These are phyloP conservation scores for Lupinus albus DNA, from an alignment of 306 rosid genomes.

Conservation along the genomic window DNA sequence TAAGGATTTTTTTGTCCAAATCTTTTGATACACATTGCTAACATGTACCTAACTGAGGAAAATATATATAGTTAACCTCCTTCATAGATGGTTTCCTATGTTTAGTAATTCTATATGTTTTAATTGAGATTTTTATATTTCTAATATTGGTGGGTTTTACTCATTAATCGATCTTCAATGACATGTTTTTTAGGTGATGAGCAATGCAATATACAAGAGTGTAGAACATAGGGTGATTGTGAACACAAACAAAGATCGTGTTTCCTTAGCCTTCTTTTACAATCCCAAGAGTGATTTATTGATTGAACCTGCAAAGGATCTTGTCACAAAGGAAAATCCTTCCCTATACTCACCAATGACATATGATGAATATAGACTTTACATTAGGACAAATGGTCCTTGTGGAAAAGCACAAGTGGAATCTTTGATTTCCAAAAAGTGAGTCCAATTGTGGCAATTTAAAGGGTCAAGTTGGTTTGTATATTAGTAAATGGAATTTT, in stretches of 20 bases:
- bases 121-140: neutral
- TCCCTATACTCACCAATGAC: slow-evolving; percentile 76
- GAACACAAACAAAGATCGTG: slow-evolving; percentile 76
- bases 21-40: too few relatives aligned
- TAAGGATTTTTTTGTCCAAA: too few relatives aligned
- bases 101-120: too few relatives aligned
- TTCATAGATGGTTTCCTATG: too few relatives aligned
- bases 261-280: slow-evolving; percentile 85
- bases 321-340: slow-evolving; percentile 65
- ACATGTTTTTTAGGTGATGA: slow-evolving; percentile 61
- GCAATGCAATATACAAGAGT: slow-evolving; percentile 87
- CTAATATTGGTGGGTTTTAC: slow-evolving; percentile 9
- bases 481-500: slow-evolving; percentile 39
- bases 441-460: neutral
- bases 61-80: too few relatives aligned
- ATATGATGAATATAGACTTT: slow-evolving; percentile 76
- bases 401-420: slow-evolving; percentile 82
- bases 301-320: slow-evolving; percentile 68
- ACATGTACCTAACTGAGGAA: too few relatives aligned
- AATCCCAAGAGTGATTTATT: slow-evolving; percentile 77
- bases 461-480: slow-evolving; percentile 9
- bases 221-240: slow-evolving; percentile 90
- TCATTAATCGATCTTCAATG: neutral
- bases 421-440: slow-evolving; percentile 49
- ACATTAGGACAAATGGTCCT: slow-evolving; percentile 72